Conservation (phyloP, 139 green algal species). For the Spirogloea muscicola region DNA sequence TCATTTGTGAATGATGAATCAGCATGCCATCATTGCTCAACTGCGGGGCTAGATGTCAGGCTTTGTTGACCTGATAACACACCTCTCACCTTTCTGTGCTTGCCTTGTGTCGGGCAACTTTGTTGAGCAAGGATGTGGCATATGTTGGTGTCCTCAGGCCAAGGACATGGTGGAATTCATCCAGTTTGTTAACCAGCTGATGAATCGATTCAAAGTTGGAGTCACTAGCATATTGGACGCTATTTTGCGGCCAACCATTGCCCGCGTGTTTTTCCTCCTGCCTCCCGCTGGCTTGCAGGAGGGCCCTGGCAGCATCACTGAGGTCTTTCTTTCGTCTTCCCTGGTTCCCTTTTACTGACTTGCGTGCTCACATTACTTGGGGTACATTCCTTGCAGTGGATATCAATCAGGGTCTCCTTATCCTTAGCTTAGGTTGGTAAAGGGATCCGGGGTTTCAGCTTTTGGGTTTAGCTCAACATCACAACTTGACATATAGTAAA, state of each 20-base stretch:
- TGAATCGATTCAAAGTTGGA: conserved; percentile 35
- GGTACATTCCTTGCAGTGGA: not conserved
- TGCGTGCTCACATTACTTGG: not conserved
- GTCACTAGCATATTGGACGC: conserved; percentile 30
- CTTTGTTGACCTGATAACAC: not conserved
- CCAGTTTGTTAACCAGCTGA: conserved; percentile 50
- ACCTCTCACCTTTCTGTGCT: not conserved
- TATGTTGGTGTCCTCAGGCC: not conserved
- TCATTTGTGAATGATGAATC: too few species aligned
- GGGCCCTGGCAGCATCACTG: not conserved
- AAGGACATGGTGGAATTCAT: conserved; percentile 47
- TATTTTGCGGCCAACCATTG: conserved; percentile 15
- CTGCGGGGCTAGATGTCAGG: not conserved
- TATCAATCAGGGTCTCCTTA: not conserved
- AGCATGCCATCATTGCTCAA: too few species aligned
- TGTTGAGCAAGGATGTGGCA: not conserved
- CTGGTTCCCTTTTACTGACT: not conserved
- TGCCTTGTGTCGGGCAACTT: not conserved
- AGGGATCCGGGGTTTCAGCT: too few species aligned
- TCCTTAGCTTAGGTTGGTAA: not conserved
- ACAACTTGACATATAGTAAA: not conserved
- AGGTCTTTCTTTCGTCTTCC: not conserved
- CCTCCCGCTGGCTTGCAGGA: not conserved
- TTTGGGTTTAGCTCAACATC: too few species aligned
- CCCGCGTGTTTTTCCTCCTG: conserved; percentile 12